These are phyloP conservation scores for Conringia planisiliqua DNA, from an alignment of 345 rosid genomes.

Conservation along the genomic window DNA sequence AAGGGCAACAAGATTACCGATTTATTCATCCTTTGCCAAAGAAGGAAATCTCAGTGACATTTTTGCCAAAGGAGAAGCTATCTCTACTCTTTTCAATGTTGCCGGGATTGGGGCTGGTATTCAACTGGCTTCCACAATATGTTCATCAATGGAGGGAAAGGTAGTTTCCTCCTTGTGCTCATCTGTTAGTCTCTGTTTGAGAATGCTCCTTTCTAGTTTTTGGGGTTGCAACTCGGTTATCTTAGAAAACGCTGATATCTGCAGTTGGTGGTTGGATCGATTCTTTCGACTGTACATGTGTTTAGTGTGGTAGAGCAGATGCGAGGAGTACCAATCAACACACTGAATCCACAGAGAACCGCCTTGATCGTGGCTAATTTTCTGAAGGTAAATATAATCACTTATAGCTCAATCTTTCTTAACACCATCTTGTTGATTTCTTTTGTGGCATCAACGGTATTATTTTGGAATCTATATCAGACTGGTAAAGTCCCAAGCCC, in stretches of 20 bases:
- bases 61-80: slow-evolving; percentile 97
- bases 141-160: slow-evolving; percentile 91
- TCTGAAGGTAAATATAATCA: slow-evolving; percentile 53
- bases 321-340: slow-evolving; percentile 77
- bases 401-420: not conserved
- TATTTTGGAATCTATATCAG: slow-evolving; percentile 38
- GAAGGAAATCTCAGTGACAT: slow-evolving; percentile 98
- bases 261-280: slow-evolving; percentile 82
- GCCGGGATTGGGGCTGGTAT: slow-evolving; percentile 76
- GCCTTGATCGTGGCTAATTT: slow-evolving; percentile 82
- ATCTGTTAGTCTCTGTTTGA: not conserved
- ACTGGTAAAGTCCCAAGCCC: slow-evolving; percentile 77
- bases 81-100: slow-evolving; percentile 91
- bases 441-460: slow-evolving; percentile 15
- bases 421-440: not conserved
- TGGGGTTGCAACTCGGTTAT: not conserved
- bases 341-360: slow-evolving; percentile 91
- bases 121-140: slow-evolving; percentile 84
- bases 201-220: not conserved
- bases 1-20: slow-evolving; percentile 89
- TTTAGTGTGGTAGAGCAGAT: slow-evolving; percentile 75
- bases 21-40: slow-evolving; percentile 93
- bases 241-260: slow-evolving; percentile 14
- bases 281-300: slow-evolving; percentile 68
- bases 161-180: slow-evolving; percentile 33